Percentiles rank a stretch among this genome's conserved stretches.
Evolutionary conservation across 805 yeast genomes (phyloP).

Genomic region (Wickerhamomyces queroliae): DNA sequence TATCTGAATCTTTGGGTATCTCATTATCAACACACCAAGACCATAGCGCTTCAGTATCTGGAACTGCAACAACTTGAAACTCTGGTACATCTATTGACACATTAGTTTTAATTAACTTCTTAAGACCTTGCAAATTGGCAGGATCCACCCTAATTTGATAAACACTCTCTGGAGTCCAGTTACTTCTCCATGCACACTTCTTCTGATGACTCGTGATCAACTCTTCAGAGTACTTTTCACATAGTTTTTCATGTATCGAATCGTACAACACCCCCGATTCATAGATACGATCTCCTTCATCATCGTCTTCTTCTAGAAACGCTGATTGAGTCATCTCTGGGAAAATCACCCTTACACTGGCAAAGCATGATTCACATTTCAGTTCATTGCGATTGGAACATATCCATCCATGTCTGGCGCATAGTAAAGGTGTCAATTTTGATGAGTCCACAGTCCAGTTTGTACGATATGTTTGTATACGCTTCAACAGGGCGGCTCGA

Average conservation of each 20-base stretch:
- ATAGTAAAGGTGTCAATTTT: not conserved
- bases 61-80: conserved; percentile 2
- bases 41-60: conserved; percentile 1
- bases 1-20: conserved; percentile 8
- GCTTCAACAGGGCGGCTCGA: not conserved
- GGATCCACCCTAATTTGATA: conserved; percentile 11
- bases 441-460: not conserved
- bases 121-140: conserved; percentile 4
- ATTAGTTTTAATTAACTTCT: not conserved
- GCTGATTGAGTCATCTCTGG: not conserved
- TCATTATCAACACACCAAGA: conserved; percentile 5
- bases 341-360: not conserved
- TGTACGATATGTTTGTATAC: not conserved
- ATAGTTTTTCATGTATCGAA: not conserved
- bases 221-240: conserved; percentile 9
- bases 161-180: conserved; percentile 12
- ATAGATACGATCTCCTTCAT: not conserved
- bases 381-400: not conserved
- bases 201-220: conserved; percentile 12
- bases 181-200: conserved; percentile 19
- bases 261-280: not conserved
- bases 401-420: not conserved
- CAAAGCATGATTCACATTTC: not conserved
- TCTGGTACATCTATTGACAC: not conserved
- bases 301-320: not conserved